Evolutionary conservation across 495 filamentous ascomycete genomes (phyloP).

Genomic region (Xylaria telfairii): DNA sequence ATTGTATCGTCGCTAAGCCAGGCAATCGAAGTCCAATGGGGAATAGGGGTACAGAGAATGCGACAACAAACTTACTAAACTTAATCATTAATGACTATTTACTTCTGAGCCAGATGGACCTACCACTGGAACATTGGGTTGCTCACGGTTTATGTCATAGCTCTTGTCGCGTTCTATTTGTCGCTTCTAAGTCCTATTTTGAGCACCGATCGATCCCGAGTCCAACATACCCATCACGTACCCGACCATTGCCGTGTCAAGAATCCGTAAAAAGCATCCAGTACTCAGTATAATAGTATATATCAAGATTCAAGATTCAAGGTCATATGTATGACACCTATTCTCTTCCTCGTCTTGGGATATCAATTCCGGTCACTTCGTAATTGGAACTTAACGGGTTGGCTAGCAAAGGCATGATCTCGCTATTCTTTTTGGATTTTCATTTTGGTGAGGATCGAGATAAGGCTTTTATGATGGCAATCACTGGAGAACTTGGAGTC

Average conservation of each 20-base stretch:
- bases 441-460: neutral
- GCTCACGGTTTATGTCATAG: neutral
- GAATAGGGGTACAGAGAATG: too few relatives aligned
- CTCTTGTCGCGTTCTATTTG: too few relatives aligned
- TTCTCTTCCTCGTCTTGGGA: neutral
- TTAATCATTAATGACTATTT: neutral
- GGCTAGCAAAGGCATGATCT: neutral
- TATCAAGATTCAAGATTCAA: neutral
- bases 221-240: neutral
- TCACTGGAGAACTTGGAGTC: too few relatives aligned
- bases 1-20: too few relatives aligned
- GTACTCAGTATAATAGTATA: neutral
- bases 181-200: too few relatives aligned
- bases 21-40: too few relatives aligned
- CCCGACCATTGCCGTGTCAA: neutral
- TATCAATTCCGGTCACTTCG: neutral
- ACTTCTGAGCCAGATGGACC: neutral
- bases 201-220: neutral
- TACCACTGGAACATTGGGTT: neutral
- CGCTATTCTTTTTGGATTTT: neutral
- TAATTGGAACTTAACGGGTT: neutral
- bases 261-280: neutral
- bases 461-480: conserved; percentile 18
- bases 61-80: neutral
- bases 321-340: neutral